These are phyloP conservation scores for Phytophthora ramorum DNA, from an alignment of 352 stramenopile genomes.

Conservation along the genomic window DNA sequence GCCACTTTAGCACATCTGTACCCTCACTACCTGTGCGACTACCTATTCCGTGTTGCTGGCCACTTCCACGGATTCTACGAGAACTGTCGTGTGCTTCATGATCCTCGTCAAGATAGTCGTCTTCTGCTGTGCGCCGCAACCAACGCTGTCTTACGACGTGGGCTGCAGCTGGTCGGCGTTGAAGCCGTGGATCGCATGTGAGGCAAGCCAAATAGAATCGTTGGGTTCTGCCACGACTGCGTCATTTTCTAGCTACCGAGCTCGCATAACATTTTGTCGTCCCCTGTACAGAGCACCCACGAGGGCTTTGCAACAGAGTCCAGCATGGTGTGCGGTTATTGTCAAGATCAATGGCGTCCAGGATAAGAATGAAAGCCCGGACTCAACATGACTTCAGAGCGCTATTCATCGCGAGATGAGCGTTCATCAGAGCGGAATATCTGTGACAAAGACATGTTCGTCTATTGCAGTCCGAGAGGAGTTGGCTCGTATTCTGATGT, in stretches of 20 bases:
- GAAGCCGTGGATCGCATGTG: constrained; percentile 82
- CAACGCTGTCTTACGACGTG: constrained; percentile 68
- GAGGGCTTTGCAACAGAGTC: not conserved
- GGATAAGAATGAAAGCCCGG: no score
- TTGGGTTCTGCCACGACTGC: constrained; percentile 2
- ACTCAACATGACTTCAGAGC: no score
- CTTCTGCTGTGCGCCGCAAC: constrained; percentile 81
- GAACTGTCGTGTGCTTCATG: constrained; percentile 74
- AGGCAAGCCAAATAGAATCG: constrained; percentile 35
- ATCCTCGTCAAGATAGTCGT: constrained; percentile 68
- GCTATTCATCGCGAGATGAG: not conserved
- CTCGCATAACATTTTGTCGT: not conserved
- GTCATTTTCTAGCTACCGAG: not conserved
- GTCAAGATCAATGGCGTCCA: not conserved
- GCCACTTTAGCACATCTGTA: constrained; percentile 63
- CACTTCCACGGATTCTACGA: constrained; percentile 89
- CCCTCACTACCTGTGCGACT: constrained; percentile 83
- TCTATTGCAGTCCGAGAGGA: no score
- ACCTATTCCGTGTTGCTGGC: constrained; percentile 78
- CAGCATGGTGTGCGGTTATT: not conserved
- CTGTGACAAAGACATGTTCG: constrained; percentile 3
- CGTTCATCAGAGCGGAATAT: not conserved
- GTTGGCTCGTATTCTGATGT: not conserved
- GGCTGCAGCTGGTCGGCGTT: constrained; percentile 74
- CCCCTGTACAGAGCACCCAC: not conserved